Evolutionary conservation across 2,329 filamentous ascomycete species (phyloP), one percentile per base, ranked within the genome.

Genomic region (Fusarium chlamydosporum): DNA sequence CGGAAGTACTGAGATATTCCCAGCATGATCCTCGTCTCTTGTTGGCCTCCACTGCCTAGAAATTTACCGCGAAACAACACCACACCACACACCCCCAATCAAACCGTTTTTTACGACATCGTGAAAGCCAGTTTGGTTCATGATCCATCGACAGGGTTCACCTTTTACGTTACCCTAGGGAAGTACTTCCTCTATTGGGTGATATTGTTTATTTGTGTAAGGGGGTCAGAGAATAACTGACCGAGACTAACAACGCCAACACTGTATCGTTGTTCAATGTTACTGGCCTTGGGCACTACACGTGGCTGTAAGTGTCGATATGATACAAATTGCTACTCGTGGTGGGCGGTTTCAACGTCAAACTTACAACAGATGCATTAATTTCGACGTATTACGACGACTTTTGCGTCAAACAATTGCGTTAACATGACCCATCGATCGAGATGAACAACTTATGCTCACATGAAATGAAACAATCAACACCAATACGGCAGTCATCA

Each of bases 71-170:
- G 20, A 34, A 45, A 40, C 29, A 33, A 37, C 38, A 58, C 38
- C 31, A 23, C 23, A 31, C 57, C 31, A 23, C 23, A 31, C 57
- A 4, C 53, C 53, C 46, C 41, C 40, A 61, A 20, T 35, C 34
- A 43, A 54, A 31, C 40, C 43, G 42, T 53, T 23, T 34, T 52
- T 62, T 54, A 51, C 27, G 12, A 45, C 66, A 70, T 70, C 56
- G 61, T 59, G 66, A 59, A 55, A 56, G 47, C 46, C 41, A 23
- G 38, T 41, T 67, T 15, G 26, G 23, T 12, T n/a, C 15, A 45
- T 67, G 45, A 34, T 38, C 48, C 54, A 47, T 56, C 20, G 41
- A 35, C 65, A 58, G 48, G 55, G 60, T 68, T 53, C 55, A 20
- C 18, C 13, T 56, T 48, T 54, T 53, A 63, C 61, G 42, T 50